Evolutionary conservation across 495 filamentous ascomycete species (phyloP).

Genomic region (Pyrenula aspistea): DNA sequence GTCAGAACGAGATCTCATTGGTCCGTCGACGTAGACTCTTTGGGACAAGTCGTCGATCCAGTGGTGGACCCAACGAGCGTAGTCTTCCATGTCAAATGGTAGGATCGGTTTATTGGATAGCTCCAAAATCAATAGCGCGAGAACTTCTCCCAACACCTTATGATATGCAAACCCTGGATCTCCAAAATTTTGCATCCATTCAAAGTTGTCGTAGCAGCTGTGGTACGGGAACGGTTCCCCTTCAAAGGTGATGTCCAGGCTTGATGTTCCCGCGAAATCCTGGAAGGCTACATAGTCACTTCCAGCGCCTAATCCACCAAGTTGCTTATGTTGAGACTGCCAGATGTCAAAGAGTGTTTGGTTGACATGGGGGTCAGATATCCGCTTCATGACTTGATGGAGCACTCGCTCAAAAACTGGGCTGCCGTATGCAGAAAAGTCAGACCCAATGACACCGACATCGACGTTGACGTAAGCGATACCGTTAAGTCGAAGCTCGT

Average conservation of each 20-base stretch:
- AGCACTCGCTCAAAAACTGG: constrained; percentile 66
- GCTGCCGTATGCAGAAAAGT: constrained; percentile 65
- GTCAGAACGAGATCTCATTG: constrained; percentile 27
- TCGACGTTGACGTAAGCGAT: constrained; percentile 91
- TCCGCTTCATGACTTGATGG: constrained; percentile 57
- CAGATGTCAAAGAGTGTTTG: constrained; percentile 63
- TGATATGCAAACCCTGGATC: constrained; percentile 82
- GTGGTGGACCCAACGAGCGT: constrained; percentile 45
- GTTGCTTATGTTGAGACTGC: constrained; percentile 46
- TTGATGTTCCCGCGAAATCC: constrained; percentile 82
- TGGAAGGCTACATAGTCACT: constrained; percentile 90
- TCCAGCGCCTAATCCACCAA: constrained; percentile 61
- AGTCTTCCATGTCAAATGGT: constrained; percentile 73
- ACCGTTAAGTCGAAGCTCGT: constrained; percentile 43
- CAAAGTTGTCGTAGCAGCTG: constrained; percentile 79
- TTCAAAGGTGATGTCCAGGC: constrained; percentile 72
- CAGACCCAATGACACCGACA: constrained; percentile 60
- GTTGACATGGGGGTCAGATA: constrained; percentile 61
- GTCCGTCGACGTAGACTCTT: constrained; percentile 48
- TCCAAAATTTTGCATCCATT: constrained; percentile 68
- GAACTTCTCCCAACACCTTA: constrained; percentile 63
- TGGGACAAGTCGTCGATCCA: constrained; percentile 57
- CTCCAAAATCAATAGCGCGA: constrained; percentile 74
- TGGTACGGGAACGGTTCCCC: constrained; percentile 61
- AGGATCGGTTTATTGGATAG: constrained; percentile 68